phyloP scores from a whole-genome alignment of 495 filamentous ascomycete species.

The Penicillium lividum region DNA sequence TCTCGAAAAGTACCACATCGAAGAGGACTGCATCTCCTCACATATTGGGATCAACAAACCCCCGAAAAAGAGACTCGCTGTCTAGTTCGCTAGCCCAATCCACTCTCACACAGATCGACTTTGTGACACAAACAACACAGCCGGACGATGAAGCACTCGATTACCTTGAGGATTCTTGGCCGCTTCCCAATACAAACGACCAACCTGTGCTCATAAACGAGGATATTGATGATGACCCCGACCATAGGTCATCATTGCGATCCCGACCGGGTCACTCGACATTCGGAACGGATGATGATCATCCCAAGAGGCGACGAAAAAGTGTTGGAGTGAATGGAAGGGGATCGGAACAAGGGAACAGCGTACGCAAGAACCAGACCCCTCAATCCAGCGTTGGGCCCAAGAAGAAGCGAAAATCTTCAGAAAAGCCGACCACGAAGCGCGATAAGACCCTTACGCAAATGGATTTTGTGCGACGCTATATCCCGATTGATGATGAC shows the following conservation, averaged over 20 bases:
- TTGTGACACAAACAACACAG: slow-evolving; percentile 32
- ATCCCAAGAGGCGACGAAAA: slow-evolving; percentile 20
- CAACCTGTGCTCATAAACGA: slow-evolving; percentile 32
- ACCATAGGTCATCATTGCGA: slow-evolving; percentile 23
- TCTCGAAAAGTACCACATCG: slow-evolving; percentile 23
- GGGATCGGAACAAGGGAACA: slow-evolving; percentile 5
- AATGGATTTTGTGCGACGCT: slow-evolving; percentile 48
- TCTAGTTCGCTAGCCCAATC: slow-evolving; percentile 31
- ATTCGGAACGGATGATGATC: slow-evolving; percentile 27
- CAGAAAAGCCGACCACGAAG: slow-evolving; percentile 24
- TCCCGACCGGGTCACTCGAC: slow-evolving; percentile 16
- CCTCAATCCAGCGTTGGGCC: slow-evolving; percentile 23
- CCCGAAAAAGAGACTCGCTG: slow-evolving; percentile 24
- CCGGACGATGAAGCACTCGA: slow-evolving; percentile 36
- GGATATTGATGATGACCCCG: slow-evolving; percentile 29
- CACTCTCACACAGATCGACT: slow-evolving; percentile 49
- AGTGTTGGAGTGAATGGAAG: slow-evolving; percentile 1
- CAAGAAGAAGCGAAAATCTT: slow-evolving; percentile 28
- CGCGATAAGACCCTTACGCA: slow-evolving; percentile 47
- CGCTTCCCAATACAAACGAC: neutral
- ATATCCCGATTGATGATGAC: slow-evolving; percentile 41
- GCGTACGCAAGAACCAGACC: slow-evolving; percentile 17
- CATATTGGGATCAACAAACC: slow-evolving; percentile 23
- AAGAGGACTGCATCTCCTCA: slow-evolving; percentile 25
- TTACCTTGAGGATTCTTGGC: slow-evolving; percentile 27